Evolutionary conservation across 495 filamentous ascomycete species (phyloP), one percentile per base, ranked within the genome.

Genomic region (Penicillium angulare): DNA sequence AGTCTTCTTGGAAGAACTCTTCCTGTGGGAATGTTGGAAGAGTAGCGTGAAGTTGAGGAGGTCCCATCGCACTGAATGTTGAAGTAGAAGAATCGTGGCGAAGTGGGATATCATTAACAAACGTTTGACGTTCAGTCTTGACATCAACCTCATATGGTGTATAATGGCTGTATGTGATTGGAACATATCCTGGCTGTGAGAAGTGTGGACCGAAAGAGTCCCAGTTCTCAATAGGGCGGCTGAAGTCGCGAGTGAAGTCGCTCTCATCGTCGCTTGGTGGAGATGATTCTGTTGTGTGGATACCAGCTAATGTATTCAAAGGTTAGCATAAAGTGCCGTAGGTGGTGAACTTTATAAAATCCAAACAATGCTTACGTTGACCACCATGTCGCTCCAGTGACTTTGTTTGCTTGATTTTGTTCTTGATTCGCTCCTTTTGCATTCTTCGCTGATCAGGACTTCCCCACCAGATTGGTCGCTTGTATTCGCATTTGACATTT

Each of bases 371-470:
- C 5, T 33, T 12, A 31, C 27, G 45, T 3, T 41, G 20, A 13
- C 18, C 20, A 5, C 72, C 72, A 32, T 76, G 70, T 81, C 96
- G 93, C 73, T 97, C 92, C 32, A 86, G 82, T 52, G 92, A 78
- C 80, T 97, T 97, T 53, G 91, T 97, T 47, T 89, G 83, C 81
- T 95, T 95, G 75, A 98, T 98, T 69, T 92, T 90, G 74, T 86
- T 86, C 80, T 98, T 98, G 75, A 98, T 92, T 17, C 82, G 74
- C 65, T 97, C 93, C 78, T 98, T 98, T 64, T 96, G 89, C 20
- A 85, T 65, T 59, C 85, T 82, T 51, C 93, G 79, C 69, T 86
- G 83, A 53, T 95, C 90, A 59, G 87, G 85, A 74, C 87, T 96
- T 68, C 85, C 88, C 93, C 93, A 98, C 93, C 93, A 98, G 67